phyloP scores from a whole-genome alignment of 176 grass and related monocot species.

The Chloris gayana region DNA sequence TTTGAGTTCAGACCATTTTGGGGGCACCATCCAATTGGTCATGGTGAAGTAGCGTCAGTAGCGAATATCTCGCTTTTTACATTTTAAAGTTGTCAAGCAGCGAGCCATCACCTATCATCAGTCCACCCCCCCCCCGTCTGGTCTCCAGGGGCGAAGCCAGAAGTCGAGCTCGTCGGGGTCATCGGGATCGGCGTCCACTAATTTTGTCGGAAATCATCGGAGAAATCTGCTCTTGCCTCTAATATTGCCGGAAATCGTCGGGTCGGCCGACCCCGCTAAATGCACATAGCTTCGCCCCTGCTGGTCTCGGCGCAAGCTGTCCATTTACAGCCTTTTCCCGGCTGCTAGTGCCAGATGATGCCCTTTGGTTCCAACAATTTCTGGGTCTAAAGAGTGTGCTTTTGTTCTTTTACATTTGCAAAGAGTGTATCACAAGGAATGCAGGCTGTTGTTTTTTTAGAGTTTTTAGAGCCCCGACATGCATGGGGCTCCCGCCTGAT shows the following conservation, averaged over 20 bases:
- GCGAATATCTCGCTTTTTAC: constrained; percentile 2
- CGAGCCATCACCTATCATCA: not conserved
- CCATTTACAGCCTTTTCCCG: not conserved
- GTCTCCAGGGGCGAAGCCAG: too few species aligned
- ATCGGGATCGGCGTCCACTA: too few species aligned
- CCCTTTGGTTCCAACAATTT: not conserved
- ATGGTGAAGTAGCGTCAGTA: not conserved
- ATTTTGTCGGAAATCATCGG: too few species aligned
- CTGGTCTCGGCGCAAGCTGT: too few species aligned
- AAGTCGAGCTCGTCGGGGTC: too few species aligned
- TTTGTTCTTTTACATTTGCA: not conserved
- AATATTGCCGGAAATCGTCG: too few species aligned
- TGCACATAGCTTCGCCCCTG: too few species aligned
- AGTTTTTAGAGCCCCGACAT: too few species aligned
- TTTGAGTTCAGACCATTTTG: not conserved
- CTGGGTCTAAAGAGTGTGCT: not conserved
- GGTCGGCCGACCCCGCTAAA: too few species aligned
- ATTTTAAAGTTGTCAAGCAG: not conserved
- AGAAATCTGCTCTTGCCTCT: too few species aligned
- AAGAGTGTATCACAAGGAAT: constrained; percentile 45
- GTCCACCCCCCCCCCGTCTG: constrained; percentile 31
- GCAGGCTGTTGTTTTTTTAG: not conserved
- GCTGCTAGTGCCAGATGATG: constrained; percentile 16
- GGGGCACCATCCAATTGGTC: not conserved
- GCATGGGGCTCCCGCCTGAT: too few species aligned